phyloP scores from a whole-genome alignment of 2,329 filamentous ascomycete genomes.

The Lachnellula hyalina region DNA sequence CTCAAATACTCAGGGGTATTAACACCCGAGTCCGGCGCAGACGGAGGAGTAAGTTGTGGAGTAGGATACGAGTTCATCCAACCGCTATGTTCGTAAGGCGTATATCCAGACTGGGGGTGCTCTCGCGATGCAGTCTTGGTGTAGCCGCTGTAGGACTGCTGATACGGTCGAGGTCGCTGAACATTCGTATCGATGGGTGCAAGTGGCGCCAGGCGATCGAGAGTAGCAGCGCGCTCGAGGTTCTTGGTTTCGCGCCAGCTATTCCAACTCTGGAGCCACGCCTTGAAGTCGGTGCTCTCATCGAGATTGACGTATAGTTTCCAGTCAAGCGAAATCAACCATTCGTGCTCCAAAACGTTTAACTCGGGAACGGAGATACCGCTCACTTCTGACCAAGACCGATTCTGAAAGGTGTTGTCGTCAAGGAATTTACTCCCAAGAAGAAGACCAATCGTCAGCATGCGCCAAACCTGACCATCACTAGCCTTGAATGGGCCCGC shows the following conservation, averaged over 20 bases:
- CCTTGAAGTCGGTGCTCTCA: constrained; percentile 55
- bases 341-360: constrained; percentile 63
- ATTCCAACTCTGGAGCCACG: constrained; percentile 63
- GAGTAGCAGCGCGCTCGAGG: constrained; percentile 32
- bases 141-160: constrained; percentile 41
- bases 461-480: constrained; percentile 59
- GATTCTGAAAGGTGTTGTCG: constrained; percentile 75
- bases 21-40: constrained; percentile 47
- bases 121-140: constrained; percentile 38
- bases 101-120: constrained; percentile 27
- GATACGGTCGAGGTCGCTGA: constrained; percentile 37
- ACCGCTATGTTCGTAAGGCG: constrained; percentile 26
- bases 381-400: constrained; percentile 72
- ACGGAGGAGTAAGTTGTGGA: constrained; percentile 44
- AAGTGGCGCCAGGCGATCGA: constrained; percentile 38
- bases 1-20: constrained; percentile 50
- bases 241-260: constrained; percentile 48
- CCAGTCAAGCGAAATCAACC: constrained; percentile 63
- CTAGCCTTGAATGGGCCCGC: constrained; percentile 35
- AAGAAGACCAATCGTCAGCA: constrained; percentile 63
- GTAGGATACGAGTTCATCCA: constrained; percentile 32
- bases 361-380: constrained; percentile 63
- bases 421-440: constrained; percentile 73
- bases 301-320: constrained; percentile 63
- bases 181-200: constrained; percentile 56